These are phyloP conservation scores for Nakataea oryzae DNA, from an alignment of 2,329 filamentous ascomycete genomes.

Conservation along the genomic window DNA sequence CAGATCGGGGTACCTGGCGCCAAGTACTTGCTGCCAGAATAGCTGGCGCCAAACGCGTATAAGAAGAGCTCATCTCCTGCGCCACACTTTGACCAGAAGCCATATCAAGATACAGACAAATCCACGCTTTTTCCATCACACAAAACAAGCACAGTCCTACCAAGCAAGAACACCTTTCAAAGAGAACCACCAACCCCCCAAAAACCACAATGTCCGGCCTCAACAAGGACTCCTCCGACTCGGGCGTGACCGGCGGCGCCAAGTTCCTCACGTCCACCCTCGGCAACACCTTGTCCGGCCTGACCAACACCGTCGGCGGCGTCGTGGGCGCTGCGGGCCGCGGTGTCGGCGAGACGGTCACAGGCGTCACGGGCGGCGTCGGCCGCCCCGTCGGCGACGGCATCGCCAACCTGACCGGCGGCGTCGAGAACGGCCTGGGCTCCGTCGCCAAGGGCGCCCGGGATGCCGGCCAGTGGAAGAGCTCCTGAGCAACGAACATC, in stretches of 20 bases:
- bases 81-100: neutral
- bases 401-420: conserved; percentile 39
- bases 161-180: neutral
- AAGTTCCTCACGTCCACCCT: conserved; percentile 18
- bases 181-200: neutral
- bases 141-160: neutral
- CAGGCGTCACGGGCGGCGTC: conserved; percentile 38
- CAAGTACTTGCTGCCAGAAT: neutral
- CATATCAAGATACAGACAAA: neutral
- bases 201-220: conserved; percentile 1
- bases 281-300: conserved; percentile 18
- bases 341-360: conserved; percentile 46
- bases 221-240: conserved; percentile 8
- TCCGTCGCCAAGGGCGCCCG: conserved; percentile 6
- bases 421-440: conserved; percentile 36
- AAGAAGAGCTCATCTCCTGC: neutral
- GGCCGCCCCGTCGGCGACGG: conserved; percentile 46
- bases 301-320: conserved; percentile 20
- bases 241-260: conserved; percentile 15
- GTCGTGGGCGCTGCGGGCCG: conserved; percentile 38
- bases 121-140: neutral
- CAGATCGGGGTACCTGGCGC: too few species aligned
- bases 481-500: neutral
- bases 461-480: conserved; percentile 6
- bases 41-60: neutral